Evolutionary conservation across 768 basidiomycete species (phyloP).

Genomic region (Lactarius deliciosus): DNA sequence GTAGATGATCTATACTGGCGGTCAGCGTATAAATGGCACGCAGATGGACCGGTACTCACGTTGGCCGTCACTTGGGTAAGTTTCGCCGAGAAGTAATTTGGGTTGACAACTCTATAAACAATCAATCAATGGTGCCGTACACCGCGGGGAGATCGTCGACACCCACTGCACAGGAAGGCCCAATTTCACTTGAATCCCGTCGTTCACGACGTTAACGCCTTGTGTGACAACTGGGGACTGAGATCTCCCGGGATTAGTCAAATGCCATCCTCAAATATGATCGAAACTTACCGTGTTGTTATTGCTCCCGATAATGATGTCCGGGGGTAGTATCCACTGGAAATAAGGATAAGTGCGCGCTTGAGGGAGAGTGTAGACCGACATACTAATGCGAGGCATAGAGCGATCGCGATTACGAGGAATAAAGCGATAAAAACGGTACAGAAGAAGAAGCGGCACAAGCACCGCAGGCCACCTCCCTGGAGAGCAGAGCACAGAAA

Average conservation of each 20-base stretch:
- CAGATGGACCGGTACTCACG: slow-evolving; percentile 38
- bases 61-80: slow-evolving; percentile 64
- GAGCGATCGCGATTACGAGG: slow-evolving; percentile 61
- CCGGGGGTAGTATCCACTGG: slow-evolving; percentile 79
- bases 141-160: slow-evolving; percentile 18
- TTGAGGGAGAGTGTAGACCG: neutral
- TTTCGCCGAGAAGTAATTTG: slow-evolving; percentile 73
- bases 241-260: neutral
- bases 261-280: slow-evolving; percentile 37
- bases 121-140: slow-evolving; percentile 9
- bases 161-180: slow-evolving; percentile 25
- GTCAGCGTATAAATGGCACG: neutral
- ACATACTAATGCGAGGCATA: slow-evolving; percentile 67
- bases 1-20: slow-evolving; percentile 57
- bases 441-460: slow-evolving; percentile 75
- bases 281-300: slow-evolving; percentile 39
- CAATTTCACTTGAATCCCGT: slow-evolving; percentile 28
- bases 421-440: slow-evolving; percentile 65
- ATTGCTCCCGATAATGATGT: slow-evolving; percentile 56
- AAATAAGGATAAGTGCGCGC: slow-evolving; percentile 9
- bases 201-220: slow-evolving; percentile 9
- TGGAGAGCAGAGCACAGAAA: slow-evolving; percentile 47
- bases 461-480: slow-evolving; percentile 58
- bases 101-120: slow-evolving; percentile 66
- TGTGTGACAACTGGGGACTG: slow-evolving; percentile 2